Conservation (phyloP, 2,329 filamentous ascomycete species). For the Fusarium clavum region DNA sequence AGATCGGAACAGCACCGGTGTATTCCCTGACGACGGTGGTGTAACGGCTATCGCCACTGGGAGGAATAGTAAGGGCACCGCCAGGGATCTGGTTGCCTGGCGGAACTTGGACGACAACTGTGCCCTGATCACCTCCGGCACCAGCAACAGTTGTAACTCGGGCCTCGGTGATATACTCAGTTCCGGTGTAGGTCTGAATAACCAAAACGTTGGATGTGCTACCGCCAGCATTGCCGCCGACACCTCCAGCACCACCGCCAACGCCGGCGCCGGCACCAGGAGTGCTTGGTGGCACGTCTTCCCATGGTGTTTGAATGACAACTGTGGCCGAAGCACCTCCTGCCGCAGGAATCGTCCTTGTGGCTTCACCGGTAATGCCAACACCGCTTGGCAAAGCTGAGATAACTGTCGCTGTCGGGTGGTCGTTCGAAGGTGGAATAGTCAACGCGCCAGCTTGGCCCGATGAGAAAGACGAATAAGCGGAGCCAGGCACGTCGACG, state of each 20-base stretch:
- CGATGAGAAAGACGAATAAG: constrained; percentile 28
- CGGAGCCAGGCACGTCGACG: constrained; percentile 31
- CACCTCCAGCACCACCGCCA: not conserved
- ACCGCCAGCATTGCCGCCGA: not conserved
- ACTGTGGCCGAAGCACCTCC: constrained; percentile 32
- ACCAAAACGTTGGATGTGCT: constrained; percentile 26
- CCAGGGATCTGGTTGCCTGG: constrained; percentile 18
- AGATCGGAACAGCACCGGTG: constrained; percentile 17
- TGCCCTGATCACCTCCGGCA: constrained; percentile 16
- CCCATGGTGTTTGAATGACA: constrained; percentile 38
- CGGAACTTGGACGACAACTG: constrained; percentile 35
- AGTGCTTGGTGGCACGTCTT: constrained; percentile 29
- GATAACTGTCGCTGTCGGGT: constrained; percentile 31
- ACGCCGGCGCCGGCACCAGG: not conserved
- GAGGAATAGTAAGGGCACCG: constrained; percentile 32
- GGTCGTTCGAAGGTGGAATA: constrained; percentile 29
- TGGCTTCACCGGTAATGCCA: constrained; percentile 16
- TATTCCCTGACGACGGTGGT: constrained; percentile 32
- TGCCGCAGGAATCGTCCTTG: constrained; percentile 27
- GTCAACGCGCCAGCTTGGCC: constrained; percentile 33
- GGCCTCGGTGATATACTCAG: constrained; percentile 25
- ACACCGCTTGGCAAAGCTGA: constrained; percentile 29
- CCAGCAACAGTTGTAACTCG: constrained; percentile 22
- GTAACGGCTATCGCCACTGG: constrained; percentile 25
- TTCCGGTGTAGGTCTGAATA: constrained; percentile 36